Base-by-base conservation (phyloP, 2,329 filamentous ascomycete genomes). In the Hypoxylon sp. region DNA sequence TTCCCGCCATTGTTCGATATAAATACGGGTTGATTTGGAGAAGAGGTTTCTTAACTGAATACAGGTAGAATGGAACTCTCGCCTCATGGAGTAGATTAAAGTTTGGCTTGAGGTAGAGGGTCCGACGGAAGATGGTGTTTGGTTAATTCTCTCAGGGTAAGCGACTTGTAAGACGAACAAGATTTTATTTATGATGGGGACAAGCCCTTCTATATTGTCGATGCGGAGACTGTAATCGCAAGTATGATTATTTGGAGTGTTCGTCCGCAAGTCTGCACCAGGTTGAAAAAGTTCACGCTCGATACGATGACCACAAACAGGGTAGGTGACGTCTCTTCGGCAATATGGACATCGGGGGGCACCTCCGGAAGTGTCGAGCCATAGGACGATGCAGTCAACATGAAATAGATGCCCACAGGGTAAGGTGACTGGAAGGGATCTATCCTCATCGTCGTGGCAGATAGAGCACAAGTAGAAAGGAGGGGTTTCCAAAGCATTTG, bases 331-430 rank as follows among this genome's bases (percentile, higher is more conserved):
- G 1, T 2, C 3, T 9, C 23, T 11, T 13, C 51, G 51, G 23
- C 51, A 55, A 19, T 55, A 43, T 21, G 51, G 51, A 14, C 51
- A 55, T 19, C 7, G 5, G 13, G 14, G 50, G 13, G n/a, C 5
- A 1, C 23, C 2, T 4, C 5, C 23, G 6, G 13, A 10, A 2
- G n/a, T 2, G 17, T 11, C 14, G 17, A 55, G 13, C 51, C 51
- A 55, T 1, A 1, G 14, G 19, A 28, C 9, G 23, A 55, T 30
- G 17, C 51, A 55, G 5, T 13, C 23, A 17, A 14, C 17, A 25
- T 38, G 36, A n/a, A 43, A 55, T 5, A 9, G 23, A 55, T 55
- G 51, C 5, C 34, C 36, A 19, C 51, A 55, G 10, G 51, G 51
- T 9, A 55, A 6, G 2, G 30, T 53, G 21, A 28, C 7, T 10